Conservation (phyloP, 2,329 filamentous ascomycete species). For the Colletotrichum theobromicola region DNA sequence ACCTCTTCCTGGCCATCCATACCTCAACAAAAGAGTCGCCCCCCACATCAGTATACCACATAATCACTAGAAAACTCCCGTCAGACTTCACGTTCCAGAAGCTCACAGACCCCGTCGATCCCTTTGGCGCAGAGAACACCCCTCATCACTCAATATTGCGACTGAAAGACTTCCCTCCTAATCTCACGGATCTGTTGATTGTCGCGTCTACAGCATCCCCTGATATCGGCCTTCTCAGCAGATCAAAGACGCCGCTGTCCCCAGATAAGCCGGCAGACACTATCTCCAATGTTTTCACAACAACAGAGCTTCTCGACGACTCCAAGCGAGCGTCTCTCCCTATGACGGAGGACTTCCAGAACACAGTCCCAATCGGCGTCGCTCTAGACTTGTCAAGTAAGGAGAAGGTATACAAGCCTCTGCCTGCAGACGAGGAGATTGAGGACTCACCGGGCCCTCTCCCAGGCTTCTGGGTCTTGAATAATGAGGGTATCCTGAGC, state of each 20-base stretch:
- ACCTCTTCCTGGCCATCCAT: constrained; percentile 83
- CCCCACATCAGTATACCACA: constrained; percentile 75
- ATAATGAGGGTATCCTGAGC: constrained; percentile 84
- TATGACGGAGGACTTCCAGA: constrained; percentile 68
- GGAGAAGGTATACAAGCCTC: constrained; percentile 79
- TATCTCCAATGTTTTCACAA: constrained; percentile 74
- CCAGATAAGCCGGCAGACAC: constrained; percentile 62
- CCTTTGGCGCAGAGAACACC: constrained; percentile 69
- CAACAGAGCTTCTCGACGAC: constrained; percentile 75
- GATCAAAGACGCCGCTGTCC: constrained; percentile 72
- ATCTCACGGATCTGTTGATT: constrained; percentile 81
- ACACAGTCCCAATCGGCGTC: constrained; percentile 80
- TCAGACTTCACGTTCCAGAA: constrained; percentile 74
- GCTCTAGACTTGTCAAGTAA: constrained; percentile 84
- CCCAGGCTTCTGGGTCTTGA: constrained; percentile 84
- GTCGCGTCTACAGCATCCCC: constrained; percentile 80
- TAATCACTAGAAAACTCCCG: constrained; percentile 71
- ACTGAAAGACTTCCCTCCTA: constrained; percentile 80
- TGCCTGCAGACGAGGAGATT: constrained; percentile 77
- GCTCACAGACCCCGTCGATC: constrained; percentile 74
- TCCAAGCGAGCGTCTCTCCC: constrained; percentile 78
- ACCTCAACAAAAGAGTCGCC: constrained; percentile 65
- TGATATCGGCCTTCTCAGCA: constrained; percentile 80
- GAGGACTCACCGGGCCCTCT: constrained; percentile 80
- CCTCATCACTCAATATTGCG: constrained; percentile 82